A percentile compares a stretch with the other conserved stretches of the same genome.
These are phyloP conservation scores for Xylaria grammica DNA, from an alignment of 495 filamentous ascomycete genomes.

Conservation along the genomic window DNA sequence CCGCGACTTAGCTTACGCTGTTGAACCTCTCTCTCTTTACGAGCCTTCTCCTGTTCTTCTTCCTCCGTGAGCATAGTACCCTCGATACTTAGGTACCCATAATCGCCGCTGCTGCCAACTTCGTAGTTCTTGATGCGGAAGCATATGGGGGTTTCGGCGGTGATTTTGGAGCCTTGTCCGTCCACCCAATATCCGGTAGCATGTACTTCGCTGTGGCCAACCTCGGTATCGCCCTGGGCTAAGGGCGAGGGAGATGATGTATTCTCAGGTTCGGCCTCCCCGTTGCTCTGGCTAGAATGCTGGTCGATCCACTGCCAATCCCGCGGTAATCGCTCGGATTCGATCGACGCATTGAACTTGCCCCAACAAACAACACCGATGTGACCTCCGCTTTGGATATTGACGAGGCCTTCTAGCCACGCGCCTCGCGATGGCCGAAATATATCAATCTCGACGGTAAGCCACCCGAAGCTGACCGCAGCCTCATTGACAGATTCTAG, in stretches of 20 bases:
- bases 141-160: conserved; percentile 43
- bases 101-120: conserved; percentile 53
- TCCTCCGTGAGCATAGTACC: conserved; percentile 53
- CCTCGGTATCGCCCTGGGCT: conserved; percentile 27
- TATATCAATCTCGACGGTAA: conserved; percentile 51
- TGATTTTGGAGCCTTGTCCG: conserved; percentile 40
- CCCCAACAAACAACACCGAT: conserved; percentile 56
- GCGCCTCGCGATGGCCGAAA: conserved; percentile 53
- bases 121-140: conserved; percentile 59
- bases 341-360: conserved; percentile 57
- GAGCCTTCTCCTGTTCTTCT: conserved; percentile 42
- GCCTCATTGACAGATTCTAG: conserved; percentile 51
- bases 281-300: conserved; percentile 16
- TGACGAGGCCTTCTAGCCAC: conserved; percentile 54
- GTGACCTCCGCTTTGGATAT: conserved; percentile 54
- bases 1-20: conserved; percentile 40
- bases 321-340: conserved; percentile 48
- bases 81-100: conserved; percentile 54
- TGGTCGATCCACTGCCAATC: conserved; percentile 55
- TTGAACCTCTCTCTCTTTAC: conserved; percentile 43
- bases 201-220: conserved; percentile 45
- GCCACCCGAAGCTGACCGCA: conserved; percentile 51
- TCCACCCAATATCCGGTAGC: conserved; percentile 57
- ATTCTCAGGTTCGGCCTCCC: conserved; percentile 29
- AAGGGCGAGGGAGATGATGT: conserved; percentile 23